These are phyloP conservation scores for Erigeron canadensis DNA, from an alignment of 129 eudicot genomes.

Conservation along the genomic window DNA sequence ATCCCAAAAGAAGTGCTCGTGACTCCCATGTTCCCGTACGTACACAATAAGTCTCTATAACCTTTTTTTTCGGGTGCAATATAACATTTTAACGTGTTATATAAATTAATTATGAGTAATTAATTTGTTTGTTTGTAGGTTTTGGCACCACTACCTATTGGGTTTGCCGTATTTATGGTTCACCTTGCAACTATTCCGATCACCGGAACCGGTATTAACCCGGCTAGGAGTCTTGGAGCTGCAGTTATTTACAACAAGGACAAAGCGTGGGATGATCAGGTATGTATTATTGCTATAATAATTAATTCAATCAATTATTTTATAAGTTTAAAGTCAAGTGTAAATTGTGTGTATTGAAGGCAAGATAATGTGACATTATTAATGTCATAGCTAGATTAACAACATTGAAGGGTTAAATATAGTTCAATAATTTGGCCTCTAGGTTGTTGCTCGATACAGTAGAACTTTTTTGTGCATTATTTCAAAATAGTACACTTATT, in stretches of 20 bases:
- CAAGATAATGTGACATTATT: no score
- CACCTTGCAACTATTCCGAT: constrained; percentile 84
- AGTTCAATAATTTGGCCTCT: no score
- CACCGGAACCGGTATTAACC: constrained; percentile 92
- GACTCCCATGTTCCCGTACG: constrained; percentile 87
- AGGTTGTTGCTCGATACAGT: no score
- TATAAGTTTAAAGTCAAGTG: no score
- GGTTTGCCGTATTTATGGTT: constrained; percentile 87
- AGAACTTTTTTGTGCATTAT: no score
- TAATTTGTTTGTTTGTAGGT: constrained; percentile 36
- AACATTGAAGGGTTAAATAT: background rate
- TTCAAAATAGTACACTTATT: no score
- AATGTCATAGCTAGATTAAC: no score
- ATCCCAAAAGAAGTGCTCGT: constrained; percentile 80
- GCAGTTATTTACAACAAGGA: constrained; percentile 69
- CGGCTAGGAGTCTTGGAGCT: constrained; percentile 88
- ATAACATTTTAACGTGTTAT: constrained; percentile 3
- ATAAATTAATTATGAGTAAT: background rate
- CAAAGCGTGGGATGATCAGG: constrained; percentile 76
- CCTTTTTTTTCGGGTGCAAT: background rate
- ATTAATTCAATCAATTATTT: background rate
- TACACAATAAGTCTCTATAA: background rate
- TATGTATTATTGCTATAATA: constrained; percentile 2
- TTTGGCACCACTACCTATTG: constrained; percentile 87
- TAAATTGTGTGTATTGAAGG: no score